Evolutionary conservation across 495 filamentous ascomycete species (phyloP).

Genomic region (Pseudevernia furfuracea): DNA sequence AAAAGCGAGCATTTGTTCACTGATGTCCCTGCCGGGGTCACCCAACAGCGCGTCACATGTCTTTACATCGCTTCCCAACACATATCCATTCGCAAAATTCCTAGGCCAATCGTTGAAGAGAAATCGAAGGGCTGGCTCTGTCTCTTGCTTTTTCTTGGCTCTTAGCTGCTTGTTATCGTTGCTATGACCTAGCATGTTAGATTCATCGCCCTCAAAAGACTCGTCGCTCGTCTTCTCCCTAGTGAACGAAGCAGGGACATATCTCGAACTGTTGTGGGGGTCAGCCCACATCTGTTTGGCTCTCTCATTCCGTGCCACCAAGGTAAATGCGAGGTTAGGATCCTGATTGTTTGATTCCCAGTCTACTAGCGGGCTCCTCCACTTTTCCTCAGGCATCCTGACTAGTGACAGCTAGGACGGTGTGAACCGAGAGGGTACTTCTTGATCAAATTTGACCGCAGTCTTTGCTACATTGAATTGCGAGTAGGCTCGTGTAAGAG

Average conservation of each 20-base stretch:
- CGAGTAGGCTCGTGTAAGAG: not conserved
- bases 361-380: too few species aligned
- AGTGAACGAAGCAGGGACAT: not conserved
- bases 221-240: not conserved
- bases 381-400: too few species aligned
- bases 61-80: not conserved
- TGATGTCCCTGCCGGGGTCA: not conserved
- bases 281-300: not conserved
- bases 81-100: not conserved
- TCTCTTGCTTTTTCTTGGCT: not conserved
- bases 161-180: not conserved
- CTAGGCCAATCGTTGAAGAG: not conserved
- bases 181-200: too few species aligned
- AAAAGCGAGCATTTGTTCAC: not conserved
- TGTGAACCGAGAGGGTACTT: too few species aligned
- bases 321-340: not conserved
- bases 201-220: too few species aligned
- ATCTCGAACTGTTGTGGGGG: not conserved
- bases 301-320: not conserved
- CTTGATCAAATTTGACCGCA: too few species aligned
- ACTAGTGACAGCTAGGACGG: too few species aligned
- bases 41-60: not conserved
- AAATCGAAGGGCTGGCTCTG: not conserved
- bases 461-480: not conserved
- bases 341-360: not conserved